Base-by-base conservation (phyloP, 305 asterid species). In the Fraxinus xanthoxyloides region DNA sequence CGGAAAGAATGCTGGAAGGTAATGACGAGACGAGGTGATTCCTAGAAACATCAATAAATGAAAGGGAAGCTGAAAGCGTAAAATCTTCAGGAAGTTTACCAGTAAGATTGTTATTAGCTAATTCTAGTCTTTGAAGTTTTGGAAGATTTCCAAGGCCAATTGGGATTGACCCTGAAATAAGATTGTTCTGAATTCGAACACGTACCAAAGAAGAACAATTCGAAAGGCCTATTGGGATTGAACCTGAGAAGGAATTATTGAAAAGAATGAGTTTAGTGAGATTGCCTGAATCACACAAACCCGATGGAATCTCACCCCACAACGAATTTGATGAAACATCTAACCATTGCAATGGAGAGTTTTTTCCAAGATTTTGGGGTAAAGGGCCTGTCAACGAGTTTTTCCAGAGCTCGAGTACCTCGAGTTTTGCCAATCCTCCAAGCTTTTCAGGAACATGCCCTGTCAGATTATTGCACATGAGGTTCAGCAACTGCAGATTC, bases 261-360 rank as follows among this genome's bases (percentile, higher is more conserved):
- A 92, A 91, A 12, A 94, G 93, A n/a, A 94, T 92, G 84, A 94
- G 95, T 74, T 92, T 92, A 28, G 93, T 94, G 79, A 94, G 91
- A 65, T 89, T 91, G 51, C 93, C 93, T 23, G 85, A 79, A 21
- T 82, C 86, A 56, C 98, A 91, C 81, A 94, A 59, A 34, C 63
- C 97, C 30, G 89, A 80, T 15, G 98, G 98, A 72, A 94, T 85
- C 85, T 90, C 90, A 56, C 98, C 97, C 2, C 90, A 78, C n/a
- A 94, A 46, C 28, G 82, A 83, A 76, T 94, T 94, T n/a, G 97
- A 86, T 2, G 98, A 94, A 17, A 92, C 96, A 36, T 94, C 98
- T 61, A 94, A 56, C 97, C 95, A 87, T 72, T 83, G 89, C 82
- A 94, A 78, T 8, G 95, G 91, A 30, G 93, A 87, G 61, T 83